Conservation (phyloP, 805 yeast species). For the Barnettozyma botsteinii region DNA sequence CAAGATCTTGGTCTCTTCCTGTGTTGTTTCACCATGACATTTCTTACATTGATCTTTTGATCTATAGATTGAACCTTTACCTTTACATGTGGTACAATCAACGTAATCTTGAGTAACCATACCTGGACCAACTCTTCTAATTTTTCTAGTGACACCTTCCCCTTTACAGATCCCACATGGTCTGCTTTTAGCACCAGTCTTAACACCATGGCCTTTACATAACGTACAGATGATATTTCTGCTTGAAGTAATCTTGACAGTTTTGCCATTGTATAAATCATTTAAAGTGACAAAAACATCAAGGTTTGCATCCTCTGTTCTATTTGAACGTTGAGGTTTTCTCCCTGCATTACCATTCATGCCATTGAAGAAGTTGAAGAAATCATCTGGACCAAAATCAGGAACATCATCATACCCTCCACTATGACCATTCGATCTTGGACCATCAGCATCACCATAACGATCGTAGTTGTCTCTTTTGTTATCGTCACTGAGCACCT, state of each 20-base stretch:
- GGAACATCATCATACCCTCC: conserved; percentile 36
- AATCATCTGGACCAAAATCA: conserved; percentile 66
- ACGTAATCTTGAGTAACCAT: conserved; percentile 57
- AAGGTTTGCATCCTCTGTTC: conserved; percentile 65
- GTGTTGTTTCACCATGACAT: conserved; percentile 61
- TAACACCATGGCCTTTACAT: conserved; percentile 78
- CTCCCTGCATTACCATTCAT: conserved; percentile 13
- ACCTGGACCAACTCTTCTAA: conserved; percentile 69
- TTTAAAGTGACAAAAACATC: conserved; percentile 60
- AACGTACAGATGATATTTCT: conserved; percentile 65
- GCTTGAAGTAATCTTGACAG: conserved; percentile 63
- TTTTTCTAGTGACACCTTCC: conserved; percentile 52
- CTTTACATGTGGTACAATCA: conserved; percentile 64
- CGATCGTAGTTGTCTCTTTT: conserved; percentile 54
- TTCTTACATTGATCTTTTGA: conserved; percentile 70
- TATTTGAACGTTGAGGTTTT: conserved; percentile 19
- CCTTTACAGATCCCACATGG: conserved; percentile 71
- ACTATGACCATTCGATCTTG: conserved; percentile 25
- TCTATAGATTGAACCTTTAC: conserved; percentile 55
- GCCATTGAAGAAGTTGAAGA: conserved; percentile 61
- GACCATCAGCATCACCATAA: conserved; percentile 41
- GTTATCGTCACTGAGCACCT: conserved; percentile 65
- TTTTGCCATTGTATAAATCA: conserved; percentile 77
- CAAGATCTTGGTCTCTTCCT: conserved; percentile 61
- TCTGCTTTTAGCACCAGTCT: conserved; percentile 46